Conservation (phyloP, 768 basidiomycete species). For the Rhodotorula toruloides region DNA sequence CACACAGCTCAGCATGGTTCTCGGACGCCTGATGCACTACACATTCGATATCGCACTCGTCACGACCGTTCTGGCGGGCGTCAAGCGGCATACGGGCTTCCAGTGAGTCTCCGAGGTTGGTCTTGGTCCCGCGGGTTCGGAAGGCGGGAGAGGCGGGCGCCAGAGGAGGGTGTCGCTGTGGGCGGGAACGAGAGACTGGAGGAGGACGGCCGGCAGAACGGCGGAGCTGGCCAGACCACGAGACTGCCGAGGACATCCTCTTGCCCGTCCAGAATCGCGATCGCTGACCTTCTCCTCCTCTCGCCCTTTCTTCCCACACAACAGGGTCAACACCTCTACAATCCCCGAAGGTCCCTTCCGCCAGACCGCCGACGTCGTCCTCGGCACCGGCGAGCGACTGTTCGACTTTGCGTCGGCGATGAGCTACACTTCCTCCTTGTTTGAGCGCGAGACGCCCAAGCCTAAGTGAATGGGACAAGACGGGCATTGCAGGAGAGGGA, state of each 20-base stretch:
- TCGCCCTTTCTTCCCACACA: background rate
- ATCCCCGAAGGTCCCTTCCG: slow-evolving; percentile 75
- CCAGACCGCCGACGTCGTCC: slow-evolving; percentile 69
- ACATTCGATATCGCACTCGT: slow-evolving; percentile 75
- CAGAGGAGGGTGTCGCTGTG: background rate
- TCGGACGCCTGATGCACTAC: slow-evolving; percentile 76
- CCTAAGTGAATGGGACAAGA: background rate
- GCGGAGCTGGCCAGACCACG: no score
- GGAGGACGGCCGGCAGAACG: background rate
- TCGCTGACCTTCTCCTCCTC: background rate
- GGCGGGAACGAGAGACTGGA: background rate
- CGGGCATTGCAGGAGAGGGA: background rate
- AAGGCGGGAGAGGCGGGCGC: no score
- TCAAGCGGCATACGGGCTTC: slow-evolving; percentile 78
- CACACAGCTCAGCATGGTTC: slow-evolving; percentile 44
- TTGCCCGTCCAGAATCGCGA: no score
- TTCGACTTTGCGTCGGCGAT: slow-evolving; percentile 79
- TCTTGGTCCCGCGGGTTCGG: no score
- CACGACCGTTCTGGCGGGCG: slow-evolving; percentile 84
- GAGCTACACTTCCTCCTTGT: slow-evolving; percentile 80
- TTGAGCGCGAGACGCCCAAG: slow-evolving; percentile 43
- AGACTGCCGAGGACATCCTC: no score
- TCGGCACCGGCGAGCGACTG: slow-evolving; percentile 78
- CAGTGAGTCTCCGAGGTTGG: slow-evolving; percentile 25
- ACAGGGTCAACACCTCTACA: slow-evolving; percentile 51